Percentiles rank a stretch among this genome's conserved stretches.
Evolutionary conservation across 257 asterid genomes (phyloP).

Genomic region (Solanum medicagineum): DNA sequence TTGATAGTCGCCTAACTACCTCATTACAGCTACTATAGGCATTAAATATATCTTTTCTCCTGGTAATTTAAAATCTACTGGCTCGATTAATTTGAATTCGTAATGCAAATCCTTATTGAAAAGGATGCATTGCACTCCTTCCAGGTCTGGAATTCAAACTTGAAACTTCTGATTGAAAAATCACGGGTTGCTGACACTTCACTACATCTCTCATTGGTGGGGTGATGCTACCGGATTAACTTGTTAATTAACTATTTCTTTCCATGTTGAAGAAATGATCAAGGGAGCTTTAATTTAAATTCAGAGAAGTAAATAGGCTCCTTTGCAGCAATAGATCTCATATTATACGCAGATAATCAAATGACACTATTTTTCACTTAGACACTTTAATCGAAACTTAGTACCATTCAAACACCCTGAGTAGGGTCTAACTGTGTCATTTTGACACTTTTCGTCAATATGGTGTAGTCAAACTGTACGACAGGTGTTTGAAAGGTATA

Average conservation of each 20-base stretch:
- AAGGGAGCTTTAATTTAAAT: conserved; percentile 2
- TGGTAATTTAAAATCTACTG: not conserved
- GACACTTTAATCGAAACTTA: not conserved
- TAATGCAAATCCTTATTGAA: not conserved
- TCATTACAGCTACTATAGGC: not conserved
- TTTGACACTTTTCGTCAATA: too few relatives aligned
- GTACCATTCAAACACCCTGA: not conserved
- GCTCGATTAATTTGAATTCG: not conserved
- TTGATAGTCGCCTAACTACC: not conserved
- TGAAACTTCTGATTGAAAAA: not conserved
- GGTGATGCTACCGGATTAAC: not conserved
- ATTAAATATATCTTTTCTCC: not conserved
- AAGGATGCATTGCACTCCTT: not conserved
- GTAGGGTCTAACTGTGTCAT: not conserved
- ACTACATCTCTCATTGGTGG: not conserved
- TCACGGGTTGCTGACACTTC: not conserved
- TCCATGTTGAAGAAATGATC: not conserved
- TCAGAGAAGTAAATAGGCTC: not conserved
- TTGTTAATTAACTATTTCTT: not conserved
- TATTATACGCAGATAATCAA: not conserved
- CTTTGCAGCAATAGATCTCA: not conserved
- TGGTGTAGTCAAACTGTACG: not conserved
- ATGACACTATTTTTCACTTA: not conserved
- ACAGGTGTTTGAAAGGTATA: not conserved
- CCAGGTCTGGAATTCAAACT: not conserved